Evolutionary conservation across 441 rosid species (phyloP).

Genomic region (Erodium moschatum): DNA sequence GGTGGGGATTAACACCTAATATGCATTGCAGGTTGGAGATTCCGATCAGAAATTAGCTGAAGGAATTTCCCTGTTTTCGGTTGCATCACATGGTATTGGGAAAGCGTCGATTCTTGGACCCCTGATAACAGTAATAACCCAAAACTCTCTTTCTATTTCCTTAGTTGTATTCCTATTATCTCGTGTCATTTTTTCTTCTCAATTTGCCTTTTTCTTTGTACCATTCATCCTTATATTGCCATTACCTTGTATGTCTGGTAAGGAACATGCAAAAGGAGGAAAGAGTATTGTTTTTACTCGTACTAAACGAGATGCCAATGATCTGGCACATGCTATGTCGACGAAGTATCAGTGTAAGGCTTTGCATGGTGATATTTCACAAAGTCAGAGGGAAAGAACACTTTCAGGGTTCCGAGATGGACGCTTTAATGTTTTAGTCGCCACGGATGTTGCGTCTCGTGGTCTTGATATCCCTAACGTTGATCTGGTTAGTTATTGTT

Average conservation of each 20-base stretch:
- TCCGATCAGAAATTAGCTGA: constrained; percentile 84
- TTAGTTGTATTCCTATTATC: neutral
- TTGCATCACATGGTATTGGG: constrained; percentile 43
- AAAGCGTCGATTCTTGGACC: constrained; percentile 75
- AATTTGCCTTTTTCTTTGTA: neutral
- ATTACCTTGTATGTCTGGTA: constrained; percentile 15
- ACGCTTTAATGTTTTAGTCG: constrained; percentile 61
- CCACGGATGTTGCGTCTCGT: constrained; percentile 99
- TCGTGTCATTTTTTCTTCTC: neutral
- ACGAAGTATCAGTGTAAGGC: constrained; percentile 62
- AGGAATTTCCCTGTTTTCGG: constrained; percentile 76
- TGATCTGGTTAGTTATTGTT: constrained; percentile 49
- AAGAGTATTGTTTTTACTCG: constrained; percentile 90
- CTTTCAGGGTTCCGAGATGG: constrained; percentile 82
- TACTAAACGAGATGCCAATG: constrained; percentile 90
- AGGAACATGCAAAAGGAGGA: constrained; percentile 97
- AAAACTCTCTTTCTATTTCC: constrained; percentile 10
- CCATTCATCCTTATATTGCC: neutral
- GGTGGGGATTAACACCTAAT: neutral
- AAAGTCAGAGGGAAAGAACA: constrained; percentile 77
- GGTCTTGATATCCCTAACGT: constrained; percentile 98
- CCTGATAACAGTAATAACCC: constrained; percentile 53
- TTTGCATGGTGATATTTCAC: constrained; percentile 93
- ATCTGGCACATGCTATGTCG: constrained; percentile 65
- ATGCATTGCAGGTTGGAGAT: constrained; percentile 71